Percentiles rank a stretch among this genome's conserved stretches.
These are phyloP conservation scores for Curvularia eragrostidis DNA, from an alignment of 2,329 filamentous ascomycete species.

Conservation along the genomic window DNA sequence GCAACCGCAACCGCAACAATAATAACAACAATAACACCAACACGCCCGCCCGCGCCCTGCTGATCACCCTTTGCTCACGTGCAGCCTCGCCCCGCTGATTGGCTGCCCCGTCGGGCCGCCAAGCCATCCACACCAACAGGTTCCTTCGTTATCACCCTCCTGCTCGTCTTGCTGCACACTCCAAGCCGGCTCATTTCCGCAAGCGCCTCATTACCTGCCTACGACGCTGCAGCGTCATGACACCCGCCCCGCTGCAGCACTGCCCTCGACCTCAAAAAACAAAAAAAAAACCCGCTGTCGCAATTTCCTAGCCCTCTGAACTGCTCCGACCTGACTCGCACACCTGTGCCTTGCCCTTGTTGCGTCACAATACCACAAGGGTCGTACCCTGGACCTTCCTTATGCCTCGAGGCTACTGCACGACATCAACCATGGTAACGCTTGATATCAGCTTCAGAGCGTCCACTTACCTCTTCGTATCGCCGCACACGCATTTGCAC, in stretches of 20 bases:
- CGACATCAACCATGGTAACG: constrained; percentile 20
- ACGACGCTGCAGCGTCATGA: constrained; percentile 2
- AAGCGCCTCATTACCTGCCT: neutral
- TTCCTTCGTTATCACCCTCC: constrained; percentile 4
- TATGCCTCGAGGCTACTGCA: constrained; percentile 16
- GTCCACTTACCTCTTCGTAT: constrained; percentile 1
- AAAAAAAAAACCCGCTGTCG: constrained; percentile 3
- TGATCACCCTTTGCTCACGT: neutral
- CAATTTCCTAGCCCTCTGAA: constrained; percentile 7
- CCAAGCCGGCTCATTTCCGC: constrained; percentile 13
- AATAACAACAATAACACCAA: neutral
- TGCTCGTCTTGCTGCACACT: constrained; percentile 6
- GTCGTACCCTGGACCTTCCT: constrained; percentile 7
- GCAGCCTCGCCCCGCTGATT: neutral
- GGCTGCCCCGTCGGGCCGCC: constrained; percentile 11
- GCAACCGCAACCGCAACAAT: neutral
- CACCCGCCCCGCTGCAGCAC: constrained; percentile 6
- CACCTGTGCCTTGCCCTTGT: neutral
- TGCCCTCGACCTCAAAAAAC: neutral
- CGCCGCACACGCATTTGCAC: neutral
- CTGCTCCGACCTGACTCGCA: constrained; percentile 10
- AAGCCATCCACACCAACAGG: neutral
- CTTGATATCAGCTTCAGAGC: neutral
- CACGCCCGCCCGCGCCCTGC: neutral
- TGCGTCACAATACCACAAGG: constrained; percentile 12